Base-by-base conservation (phyloP, 2,329 filamentous ascomycete genomes). In the Coleophoma eucalyptorum region DNA sequence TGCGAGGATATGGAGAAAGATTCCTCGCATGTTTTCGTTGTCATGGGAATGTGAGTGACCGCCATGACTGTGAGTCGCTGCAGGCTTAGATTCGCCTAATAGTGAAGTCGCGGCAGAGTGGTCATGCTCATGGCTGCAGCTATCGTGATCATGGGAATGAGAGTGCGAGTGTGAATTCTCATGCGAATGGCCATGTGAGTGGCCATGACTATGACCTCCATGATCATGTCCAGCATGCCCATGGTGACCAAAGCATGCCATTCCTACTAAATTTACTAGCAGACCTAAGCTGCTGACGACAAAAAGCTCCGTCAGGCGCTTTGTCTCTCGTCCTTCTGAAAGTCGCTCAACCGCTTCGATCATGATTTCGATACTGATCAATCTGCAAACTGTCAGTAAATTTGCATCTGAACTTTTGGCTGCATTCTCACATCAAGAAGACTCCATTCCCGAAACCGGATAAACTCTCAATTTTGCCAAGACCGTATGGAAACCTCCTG, bases 1-100 rank as follows among this genome's bases (percentile, higher is more conserved):
- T 5, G 94, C 94, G 26, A 97, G 78, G 46, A 99, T 89, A 64
- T 99, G 94, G 18, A 99, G 76, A 69, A 96, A 99, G 58, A 99
- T 97, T 12, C 94, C 94, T 61, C 94, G 83, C 92, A 99, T 97
- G 65, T 99, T 99, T 62, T 99, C 94, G 67, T 96, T 96, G 55
- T 90, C 87, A 62, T 92, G 87, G n/a, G 73, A 71, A 58, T 83
- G 77, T 18, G 62, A 63, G 48, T 75, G 70, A 8, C 48, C 13
- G 13, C 35, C 43, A 58, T 47, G 48, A 4, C 65, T 61, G 16
- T 60, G 49, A 26, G 26, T 20, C 4, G 40, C n/a, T 4, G 40
- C 40, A 10, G 42, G 42, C 1, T 44, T 44, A 16, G 42, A n/a
- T 10, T 44, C 42, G 10, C 20, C 13, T 31, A 33, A 32, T 2